Evolutionary conservation across 1,139 yeast species (phyloP), one percentile per base, ranked within the genome.

Genomic region (Sugiyamaella paludigena): DNA sequence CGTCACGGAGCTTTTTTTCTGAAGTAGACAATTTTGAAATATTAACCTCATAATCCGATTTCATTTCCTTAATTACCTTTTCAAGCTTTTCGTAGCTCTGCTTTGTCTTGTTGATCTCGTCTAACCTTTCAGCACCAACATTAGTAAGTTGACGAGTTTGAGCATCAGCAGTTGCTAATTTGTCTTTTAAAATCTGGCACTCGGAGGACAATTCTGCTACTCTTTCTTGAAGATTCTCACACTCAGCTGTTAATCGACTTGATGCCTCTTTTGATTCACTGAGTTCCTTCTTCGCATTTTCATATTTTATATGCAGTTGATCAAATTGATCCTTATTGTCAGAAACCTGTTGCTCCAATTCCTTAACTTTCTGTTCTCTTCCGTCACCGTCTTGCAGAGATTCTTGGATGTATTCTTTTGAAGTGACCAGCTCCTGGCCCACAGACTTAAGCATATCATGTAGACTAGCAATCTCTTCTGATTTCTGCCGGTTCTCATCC

Each of bases 391-490:
- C n/a, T 7, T 35, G 12, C 2, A n/a, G 15, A 24, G 16, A 37
- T 31, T 19, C 12, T 15, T 15, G 11, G 6, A 55, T 44, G 19
- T 51, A 33, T 26, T 57, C 58, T 35, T 46, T 50, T 49, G 72
- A 59, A 52, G 47, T 70, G 0, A 87, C 94, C 26, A 87, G 71
- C 45, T 87, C 94, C 59, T 84, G 79, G 1, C 96, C 96, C 16
- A 88, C 75, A 44, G 79, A 80, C 56, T 77, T 78, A 43, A 88
- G 67, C 85, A 82, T 84, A 50, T 87, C 96, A 55, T 83, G 77
- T 47, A 85, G 73, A 43, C 70, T 71, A 35, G 79, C 83, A 19
- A 81, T 70, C 54, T 83, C 86, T 43, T 80, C 84, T 7, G 51
- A 75, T 19, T 19, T 19, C 24, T 19, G 24, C 3, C 5, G 3